phyloP scores from a whole-genome alignment of 441 rosid species.

The Populus hybrid region DNA sequence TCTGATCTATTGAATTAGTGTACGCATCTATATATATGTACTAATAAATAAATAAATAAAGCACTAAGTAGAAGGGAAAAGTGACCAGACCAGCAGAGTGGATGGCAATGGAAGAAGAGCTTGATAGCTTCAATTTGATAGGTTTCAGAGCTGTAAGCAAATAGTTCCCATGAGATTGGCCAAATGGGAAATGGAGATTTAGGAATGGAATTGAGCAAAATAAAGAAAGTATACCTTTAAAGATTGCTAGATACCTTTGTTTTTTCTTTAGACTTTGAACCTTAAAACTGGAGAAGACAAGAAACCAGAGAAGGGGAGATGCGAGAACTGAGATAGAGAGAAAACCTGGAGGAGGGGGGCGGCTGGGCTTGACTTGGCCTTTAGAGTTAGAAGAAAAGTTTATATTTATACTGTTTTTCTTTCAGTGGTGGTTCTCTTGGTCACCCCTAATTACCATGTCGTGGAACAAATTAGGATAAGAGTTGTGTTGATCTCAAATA shows the following conservation, averaged over 20 bases:
- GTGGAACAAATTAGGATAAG: not conserved
- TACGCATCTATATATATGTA: not conserved
- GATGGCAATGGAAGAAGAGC: conserved; percentile 30
- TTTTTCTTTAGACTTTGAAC: no score
- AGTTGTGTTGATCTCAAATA: not conserved
- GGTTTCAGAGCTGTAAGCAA: conserved; percentile 39
- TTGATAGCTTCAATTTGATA: conserved; percentile 13
- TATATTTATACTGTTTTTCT: no score
- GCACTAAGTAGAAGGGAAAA: not conserved
- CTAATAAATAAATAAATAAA: no score
- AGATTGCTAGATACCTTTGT: no score
- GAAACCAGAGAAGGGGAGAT: no score
- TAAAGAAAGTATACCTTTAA: no score
- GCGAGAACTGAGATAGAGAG: no score
- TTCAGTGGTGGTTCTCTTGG: no score
- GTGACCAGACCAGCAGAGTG: conserved; percentile 26
- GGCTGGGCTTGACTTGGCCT: no score
- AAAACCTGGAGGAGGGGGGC: not conserved
- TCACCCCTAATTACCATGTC: not conserved
- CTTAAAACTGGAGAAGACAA: no score
- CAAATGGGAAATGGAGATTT: not conserved
- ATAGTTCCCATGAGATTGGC: conserved; percentile 25
- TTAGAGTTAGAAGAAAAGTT: no score
- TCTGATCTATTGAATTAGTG: not conserved
- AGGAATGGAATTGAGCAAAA: no score